Base-by-base conservation (phyloP, 2,329 filamentous ascomycete species). In the Talaromyces verruculosus region DNA sequence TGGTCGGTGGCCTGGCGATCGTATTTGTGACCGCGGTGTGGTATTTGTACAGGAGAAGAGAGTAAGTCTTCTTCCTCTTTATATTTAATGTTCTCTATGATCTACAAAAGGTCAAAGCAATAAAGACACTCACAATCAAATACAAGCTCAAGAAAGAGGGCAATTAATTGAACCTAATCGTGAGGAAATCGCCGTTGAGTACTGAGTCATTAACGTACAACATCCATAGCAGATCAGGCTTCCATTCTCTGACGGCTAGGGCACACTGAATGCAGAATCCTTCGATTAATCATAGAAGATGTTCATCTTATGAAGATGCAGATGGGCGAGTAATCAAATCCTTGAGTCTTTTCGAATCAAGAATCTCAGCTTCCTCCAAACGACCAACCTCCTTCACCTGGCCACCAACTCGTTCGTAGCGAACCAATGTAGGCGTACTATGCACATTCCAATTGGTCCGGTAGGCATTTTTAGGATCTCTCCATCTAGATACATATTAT, bases 401-500 rank as follows among this genome's bases (percentile, higher is more conserved):
- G 2, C 74, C 76, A 15, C 75, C 68, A 2, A 78, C 69, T 15
- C 68, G 67, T 66, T 77, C 69, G 63, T 73, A 80, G 25, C 74
- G 76, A 3, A 74, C 74, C 28, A 80, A 51, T 1, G 78, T 75
- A 3, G 79, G 79, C 19, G 79, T 71, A 57, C 73, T 73, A 33
- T 70, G 66, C 1, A 79, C 67, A 30, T 71, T 72, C 78, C 78
- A 80, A 19, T 72, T 71, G 7, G 72, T 76, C 5, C 77, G 73
- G 63, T 72, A 79, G 15, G 73, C 64, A 63, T 80, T 80, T 5
- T 69, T 67, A 2, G 68, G 70, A 22, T 75, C 68, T 30, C 63
- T 77, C 79, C 78, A 80, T 57, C 79, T 80, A 63, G 5, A 59
- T 17, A 49, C 57, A 64, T 33, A 15, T 57, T 2, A 1, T 57